phyloP scores from a whole-genome alignment of 1,139 yeast genomes.

The Pichia sp. region DNA sequence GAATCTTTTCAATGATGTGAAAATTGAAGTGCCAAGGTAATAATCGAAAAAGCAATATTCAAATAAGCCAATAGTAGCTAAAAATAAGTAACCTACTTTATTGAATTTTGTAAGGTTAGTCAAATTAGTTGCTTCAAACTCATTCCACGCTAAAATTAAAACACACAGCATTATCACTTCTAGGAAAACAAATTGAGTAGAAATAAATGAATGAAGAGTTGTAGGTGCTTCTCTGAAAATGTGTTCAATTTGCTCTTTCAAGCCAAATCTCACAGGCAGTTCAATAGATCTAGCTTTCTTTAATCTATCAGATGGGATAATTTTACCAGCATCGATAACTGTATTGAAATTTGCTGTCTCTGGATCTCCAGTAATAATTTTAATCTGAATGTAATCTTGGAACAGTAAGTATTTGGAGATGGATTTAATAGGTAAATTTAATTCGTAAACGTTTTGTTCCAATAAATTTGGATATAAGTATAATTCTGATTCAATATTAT shows the following conservation, averaged over 20 bases:
- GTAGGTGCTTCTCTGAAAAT: conserved; percentile 49
- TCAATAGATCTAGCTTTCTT: conserved; percentile 16
- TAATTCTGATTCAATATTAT: conserved; percentile 7
- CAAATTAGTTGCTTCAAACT: conserved; percentile 38
- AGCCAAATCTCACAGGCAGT: conserved; percentile 36
- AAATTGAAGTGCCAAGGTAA: conserved; percentile 64
- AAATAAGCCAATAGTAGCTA: conserved; percentile 45
- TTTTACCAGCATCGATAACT: conserved; percentile 13
- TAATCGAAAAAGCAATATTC: conserved; percentile 62
- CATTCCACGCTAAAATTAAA: conserved; percentile 42
- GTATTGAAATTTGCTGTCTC: conserved; percentile 11
- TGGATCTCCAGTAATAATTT: conserved; percentile 23
- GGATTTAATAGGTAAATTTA: conserved; percentile 10
- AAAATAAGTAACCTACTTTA: conserved; percentile 38
- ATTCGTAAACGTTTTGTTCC: conserved; percentile 12
- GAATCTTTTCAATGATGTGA: conserved; percentile 52
- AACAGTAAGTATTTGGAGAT: conserved; percentile 18
- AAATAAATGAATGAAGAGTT: conserved; percentile 47
- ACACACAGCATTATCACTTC: conserved; percentile 33
- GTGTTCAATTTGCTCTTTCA: conserved; percentile 63
- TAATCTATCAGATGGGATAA: conserved; percentile 17
- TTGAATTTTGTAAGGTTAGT: conserved; percentile 24
- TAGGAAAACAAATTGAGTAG: conserved; percentile 45
- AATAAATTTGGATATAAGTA: conserved; percentile 18
- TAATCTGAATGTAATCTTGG: conserved; percentile 15